Evolutionary conservation across 345 rosid genomes (phyloP).

Genomic region (Turritis glabra): DNA sequence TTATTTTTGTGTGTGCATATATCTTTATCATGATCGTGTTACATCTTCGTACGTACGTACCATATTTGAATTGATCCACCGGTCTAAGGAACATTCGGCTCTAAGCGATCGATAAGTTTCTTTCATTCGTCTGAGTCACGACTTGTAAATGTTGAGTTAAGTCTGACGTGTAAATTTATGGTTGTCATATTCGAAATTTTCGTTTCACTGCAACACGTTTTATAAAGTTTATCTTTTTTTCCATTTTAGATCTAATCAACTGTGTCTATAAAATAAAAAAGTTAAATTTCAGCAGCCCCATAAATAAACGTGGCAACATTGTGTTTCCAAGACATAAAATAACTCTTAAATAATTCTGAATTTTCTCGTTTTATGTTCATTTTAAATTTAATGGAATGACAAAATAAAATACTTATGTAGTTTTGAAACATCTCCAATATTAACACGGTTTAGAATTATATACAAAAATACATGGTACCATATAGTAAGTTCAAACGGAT

Average conservation of each 20-base stretch:
- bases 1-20: background rate
- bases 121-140: background rate
- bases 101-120: background rate
- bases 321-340: background rate
- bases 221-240: background rate
- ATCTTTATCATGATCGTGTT: conserved; percentile 8
- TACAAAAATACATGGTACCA: background rate
- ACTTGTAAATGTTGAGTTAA: background rate
- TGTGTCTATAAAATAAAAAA: background rate
- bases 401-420: background rate
- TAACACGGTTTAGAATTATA: background rate
- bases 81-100: conserved; percentile 3
- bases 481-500: background rate
- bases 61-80: conserved; percentile 13
- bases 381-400: background rate
- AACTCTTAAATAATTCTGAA: background rate
- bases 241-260: background rate
- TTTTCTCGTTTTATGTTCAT: background rate
- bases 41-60: conserved; percentile 11
- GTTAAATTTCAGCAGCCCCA: no score
- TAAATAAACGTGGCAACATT: background rate
- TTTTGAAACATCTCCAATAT: background rate
- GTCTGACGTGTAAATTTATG: background rate
- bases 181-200: conserved; percentile 6
- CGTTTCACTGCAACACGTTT: background rate